Evolutionary conservation across 1,284 basidiomycete species (phyloP).

Genomic region (Apiotrichum mycotoxinovorans): DNA sequence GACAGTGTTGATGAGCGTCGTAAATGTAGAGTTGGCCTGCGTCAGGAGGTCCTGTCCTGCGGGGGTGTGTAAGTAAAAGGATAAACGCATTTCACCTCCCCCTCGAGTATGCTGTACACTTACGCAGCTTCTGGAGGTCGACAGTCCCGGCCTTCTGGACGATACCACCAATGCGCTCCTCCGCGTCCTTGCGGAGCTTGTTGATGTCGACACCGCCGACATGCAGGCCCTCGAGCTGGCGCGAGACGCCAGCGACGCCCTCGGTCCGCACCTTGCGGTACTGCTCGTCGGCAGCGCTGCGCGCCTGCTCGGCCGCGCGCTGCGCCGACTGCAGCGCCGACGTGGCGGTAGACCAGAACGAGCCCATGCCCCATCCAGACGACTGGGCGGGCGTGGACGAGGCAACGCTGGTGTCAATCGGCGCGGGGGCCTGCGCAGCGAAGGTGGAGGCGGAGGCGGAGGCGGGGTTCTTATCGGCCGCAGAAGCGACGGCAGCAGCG

Average conservation of each 20-base stretch:
- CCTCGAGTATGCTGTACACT: slow-evolving; percentile 7
- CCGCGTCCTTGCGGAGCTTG: slow-evolving; percentile 60
- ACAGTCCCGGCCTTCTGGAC: slow-evolving; percentile 59
- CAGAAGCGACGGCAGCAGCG: not conserved
- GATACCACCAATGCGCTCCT: slow-evolving; percentile 53
- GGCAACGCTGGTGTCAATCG: slow-evolving; percentile 1
- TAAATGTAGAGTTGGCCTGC: slow-evolving; percentile 78
- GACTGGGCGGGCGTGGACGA: slow-evolving; percentile 1
- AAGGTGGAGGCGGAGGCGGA: slow-evolving; percentile 19
- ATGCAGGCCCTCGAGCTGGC: slow-evolving; percentile 29
- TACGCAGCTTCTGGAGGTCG: slow-evolving; percentile 79
- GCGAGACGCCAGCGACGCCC: slow-evolving; percentile 38
- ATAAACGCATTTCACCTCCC: not conserved
- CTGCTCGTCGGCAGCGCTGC: slow-evolving; percentile 62
- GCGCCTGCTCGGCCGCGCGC: slow-evolving; percentile 59
- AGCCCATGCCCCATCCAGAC: slow-evolving; percentile 51
- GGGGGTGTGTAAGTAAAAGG: not conserved
- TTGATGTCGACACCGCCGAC: slow-evolving; percentile 75
- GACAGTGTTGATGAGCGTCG: slow-evolving; percentile 89
- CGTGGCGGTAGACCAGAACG: slow-evolving; percentile 80
- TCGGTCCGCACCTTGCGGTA: slow-evolving; percentile 63
- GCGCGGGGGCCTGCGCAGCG: slow-evolving; percentile 7
- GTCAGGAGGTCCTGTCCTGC: slow-evolving; percentile 80
- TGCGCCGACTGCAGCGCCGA: slow-evolving; percentile 82
- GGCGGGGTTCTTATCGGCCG: slow-evolving; percentile 13